These are phyloP conservation scores for Eutrema japonicum DNA, from an alignment of 345 rosid genomes.

Conservation along the genomic window DNA sequence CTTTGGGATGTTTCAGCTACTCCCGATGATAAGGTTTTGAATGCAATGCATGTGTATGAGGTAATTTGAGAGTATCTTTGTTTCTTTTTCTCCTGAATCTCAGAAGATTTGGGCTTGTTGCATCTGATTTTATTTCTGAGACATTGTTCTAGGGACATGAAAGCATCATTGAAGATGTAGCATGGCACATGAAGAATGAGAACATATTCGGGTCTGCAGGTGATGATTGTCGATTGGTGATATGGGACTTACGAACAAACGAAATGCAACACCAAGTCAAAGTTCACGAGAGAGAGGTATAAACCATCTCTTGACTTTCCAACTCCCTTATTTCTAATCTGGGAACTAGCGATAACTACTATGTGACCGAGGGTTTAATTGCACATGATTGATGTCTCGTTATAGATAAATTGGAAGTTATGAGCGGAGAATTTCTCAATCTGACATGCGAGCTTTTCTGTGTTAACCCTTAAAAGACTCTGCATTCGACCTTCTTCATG, in stretches of 20 bases:
- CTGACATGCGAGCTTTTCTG: background rate
- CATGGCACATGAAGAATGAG: conserved; percentile 89
- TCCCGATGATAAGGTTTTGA: conserved; percentile 61
- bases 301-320: background rate
- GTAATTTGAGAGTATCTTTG: conserved; percentile 43
- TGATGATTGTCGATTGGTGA: conserved; percentile 77
- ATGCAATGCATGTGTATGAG: conserved; percentile 69
- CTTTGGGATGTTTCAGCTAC: conserved; percentile 78
- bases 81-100: background rate
- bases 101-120: background rate
- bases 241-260: conserved; percentile 86
- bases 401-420: conserved; percentile 1
- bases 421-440: background rate
- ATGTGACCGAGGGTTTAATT: background rate
- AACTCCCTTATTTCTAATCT: background rate
- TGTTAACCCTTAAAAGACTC: background rate
- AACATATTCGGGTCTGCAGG: conserved; percentile 80
- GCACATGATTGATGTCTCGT: background rate
- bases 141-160: conserved; percentile 63
- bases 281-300: conserved; percentile 88
- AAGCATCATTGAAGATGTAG: conserved; percentile 74
- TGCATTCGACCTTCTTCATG: background rate
- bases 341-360: background rate
- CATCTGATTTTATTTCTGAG: conserved; percentile 22
- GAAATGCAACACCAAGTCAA: conserved; percentile 61